phyloP scores from a whole-genome alignment of 225 moss, liverwort and hornwort species.

The Marchantia paleacea region DNA sequence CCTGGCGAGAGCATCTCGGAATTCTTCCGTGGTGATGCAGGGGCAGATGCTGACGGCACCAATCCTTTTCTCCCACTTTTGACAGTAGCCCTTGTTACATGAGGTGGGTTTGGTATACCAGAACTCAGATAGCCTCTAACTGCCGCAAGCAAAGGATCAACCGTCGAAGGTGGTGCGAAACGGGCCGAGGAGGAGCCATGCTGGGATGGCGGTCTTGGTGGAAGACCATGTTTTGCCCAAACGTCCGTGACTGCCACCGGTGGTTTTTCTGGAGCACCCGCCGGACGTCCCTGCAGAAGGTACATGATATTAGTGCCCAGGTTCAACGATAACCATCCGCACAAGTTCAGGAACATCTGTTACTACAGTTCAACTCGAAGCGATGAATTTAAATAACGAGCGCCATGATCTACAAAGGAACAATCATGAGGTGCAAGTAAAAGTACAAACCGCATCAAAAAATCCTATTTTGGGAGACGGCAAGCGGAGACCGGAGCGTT shows the following conservation, averaged over 20 bases:
- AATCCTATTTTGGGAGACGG: constrained; percentile 49
- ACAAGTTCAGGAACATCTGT: background rate
- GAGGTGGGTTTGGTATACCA: constrained; percentile 39
- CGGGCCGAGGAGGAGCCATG: constrained; percentile 18
- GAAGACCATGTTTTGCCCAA: constrained; percentile 24
- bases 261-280: constrained; percentile 10
- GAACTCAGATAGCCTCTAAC: constrained; percentile 19
- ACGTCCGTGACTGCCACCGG: constrained; percentile 14
- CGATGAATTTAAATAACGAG: background rate
- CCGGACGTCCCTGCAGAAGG: constrained; percentile 24
- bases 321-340: background rate
- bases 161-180: background rate
- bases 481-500: constrained; percentile 37
- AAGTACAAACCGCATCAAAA: constrained; percentile 40
- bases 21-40: constrained; percentile 22
- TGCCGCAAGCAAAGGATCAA: constrained; percentile 10
- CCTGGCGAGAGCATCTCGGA: constrained; percentile 20
- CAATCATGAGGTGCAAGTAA: background rate
- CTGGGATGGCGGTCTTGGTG: constrained; percentile 39
- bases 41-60: constrained; percentile 27
- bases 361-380: background rate
- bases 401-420: background rate
- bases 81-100: constrained; percentile 19
- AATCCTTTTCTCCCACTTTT: constrained; percentile 19
- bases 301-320: background rate